phyloP scores from a whole-genome alignment of 2,329 filamentous ascomycete species.

The Nakataea oryzae region DNA sequence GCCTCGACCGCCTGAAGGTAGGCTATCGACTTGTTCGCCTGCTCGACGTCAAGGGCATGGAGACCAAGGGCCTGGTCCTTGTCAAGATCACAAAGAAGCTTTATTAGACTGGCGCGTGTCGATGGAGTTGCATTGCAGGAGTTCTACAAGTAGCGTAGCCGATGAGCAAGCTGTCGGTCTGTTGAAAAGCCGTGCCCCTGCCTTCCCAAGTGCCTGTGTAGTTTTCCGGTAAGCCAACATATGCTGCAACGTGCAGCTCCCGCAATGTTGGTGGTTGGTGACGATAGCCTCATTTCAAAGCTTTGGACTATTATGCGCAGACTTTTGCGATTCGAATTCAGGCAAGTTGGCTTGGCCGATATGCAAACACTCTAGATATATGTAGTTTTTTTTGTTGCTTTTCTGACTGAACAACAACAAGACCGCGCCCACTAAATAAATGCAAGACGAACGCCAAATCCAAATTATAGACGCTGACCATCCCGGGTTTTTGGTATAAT shows the following conservation, averaged over 20 bases:
- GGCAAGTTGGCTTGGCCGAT: too few relatives aligned
- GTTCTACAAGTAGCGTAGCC: too few relatives aligned
- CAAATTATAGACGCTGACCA: not conserved
- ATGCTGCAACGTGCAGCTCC: too few relatives aligned
- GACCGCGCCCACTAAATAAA: not conserved
- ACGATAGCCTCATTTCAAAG: too few relatives aligned
- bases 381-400: not conserved
- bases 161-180: not conserved
- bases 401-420: not conserved
- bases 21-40: conserved; percentile 74
- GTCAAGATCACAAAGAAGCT: conserved; percentile 60
- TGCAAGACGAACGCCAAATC: not conserved
- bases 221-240: too few relatives aligned
- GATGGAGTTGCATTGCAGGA: too few relatives aligned
- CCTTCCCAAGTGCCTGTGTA: too few relatives aligned
- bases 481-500: not conserved
- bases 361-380: not conserved
- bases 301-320: too few relatives aligned
- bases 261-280: too few relatives aligned
- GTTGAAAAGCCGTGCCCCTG: too few relatives aligned
- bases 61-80: conserved; percentile 56
- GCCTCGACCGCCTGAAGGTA: conserved; percentile 66
- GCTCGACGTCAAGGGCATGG: conserved; percentile 55
- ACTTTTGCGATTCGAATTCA: too few relatives aligned
- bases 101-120: not conserved